These are phyloP conservation scores for Nakazawaea populi DNA, from an alignment of 805 yeast genomes.

Conservation along the genomic window DNA sequence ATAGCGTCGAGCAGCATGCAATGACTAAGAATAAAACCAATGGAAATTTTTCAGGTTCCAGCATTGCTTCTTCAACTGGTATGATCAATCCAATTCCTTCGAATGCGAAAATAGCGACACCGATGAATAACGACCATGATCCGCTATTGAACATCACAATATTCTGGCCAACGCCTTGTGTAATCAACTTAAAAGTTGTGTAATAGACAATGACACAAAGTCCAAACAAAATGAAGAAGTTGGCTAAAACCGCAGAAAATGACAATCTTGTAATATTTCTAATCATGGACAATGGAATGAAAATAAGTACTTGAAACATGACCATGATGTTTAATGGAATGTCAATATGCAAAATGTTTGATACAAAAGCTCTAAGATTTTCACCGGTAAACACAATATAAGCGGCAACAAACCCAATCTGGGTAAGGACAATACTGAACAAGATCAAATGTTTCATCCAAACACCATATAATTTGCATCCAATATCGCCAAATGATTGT, in stretches of 20 bases:
- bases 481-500: constrained; percentile 77
- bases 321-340: constrained; percentile 41
- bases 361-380: constrained; percentile 57
- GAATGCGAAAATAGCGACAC: constrained; percentile 83
- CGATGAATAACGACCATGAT: constrained; percentile 67
- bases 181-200: constrained; percentile 38
- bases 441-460: constrained; percentile 62
- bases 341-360: constrained; percentile 39
- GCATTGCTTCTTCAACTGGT: constrained; percentile 81
- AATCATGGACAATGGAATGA: constrained; percentile 65
- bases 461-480: constrained; percentile 53
- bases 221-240: constrained; percentile 62
- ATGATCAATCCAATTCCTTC: constrained; percentile 82
- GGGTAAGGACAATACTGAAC: constrained; percentile 60
- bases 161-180: constrained; percentile 42
- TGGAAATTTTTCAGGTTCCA: constrained; percentile 68
- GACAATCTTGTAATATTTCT: constrained; percentile 75
- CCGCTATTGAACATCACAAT: constrained; percentile 48
- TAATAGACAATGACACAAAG: constrained; percentile 57
- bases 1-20: constrained; percentile 52
- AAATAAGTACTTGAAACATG: constrained; percentile 46
- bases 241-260: constrained; percentile 65
- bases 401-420: constrained; percentile 76
- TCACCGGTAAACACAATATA: constrained; percentile 76
- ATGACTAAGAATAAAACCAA: constrained; percentile 57